Evolutionary conservation across 2,329 filamentous ascomycete species (phyloP), one percentile per base, ranked within the genome.

Genomic region (Sporothrix schenckii): DNA sequence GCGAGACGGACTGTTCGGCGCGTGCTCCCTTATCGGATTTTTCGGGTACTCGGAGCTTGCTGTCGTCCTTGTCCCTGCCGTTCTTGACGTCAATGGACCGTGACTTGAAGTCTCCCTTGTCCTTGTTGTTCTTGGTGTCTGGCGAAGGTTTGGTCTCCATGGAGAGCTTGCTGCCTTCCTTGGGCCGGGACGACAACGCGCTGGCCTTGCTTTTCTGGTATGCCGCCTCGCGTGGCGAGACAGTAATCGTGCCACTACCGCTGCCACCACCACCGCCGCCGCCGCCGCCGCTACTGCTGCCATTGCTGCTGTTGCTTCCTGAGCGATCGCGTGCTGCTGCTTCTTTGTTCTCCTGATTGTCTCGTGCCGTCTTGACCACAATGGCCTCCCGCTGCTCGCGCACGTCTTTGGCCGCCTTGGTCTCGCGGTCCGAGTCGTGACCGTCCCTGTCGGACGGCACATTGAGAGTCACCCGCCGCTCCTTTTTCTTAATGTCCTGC

Each of bases 131-230:
- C 19, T 60, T 66, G 27, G 6, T 14, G 19, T 74, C 73, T 14
- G 72, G 70, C 34, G 72, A 71, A 1, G 70, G 44, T 70, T 49
- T 68, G 4, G 69, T 71, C 66, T 72, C 73, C 34, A 72, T 68
- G 19, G 67, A 67, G 44, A 73, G 70, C 60, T 73, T 73, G 69
- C 73, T 73, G 54, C 67, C 50, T 11, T 73, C 72, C 30, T 56
- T 63, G 11, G 72, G 73, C 30, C 69, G 66, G 0, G 72, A 49
- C 4, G 68, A n/a, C 27, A 74, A 53, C 0, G 69, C 69, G 3
- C 68, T 70, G 4, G 70, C 69, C 14, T 70, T 71, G 41, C 49
- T 70, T 58, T 70, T 72, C 1, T 52, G 50, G 47, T 68, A 39
- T 5, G 70, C 70, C 1, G 60, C 66, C 2, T 70, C 61, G 34